phyloP scores from a whole-genome alignment of 768 basidiomycete genomes.

The Termitomyces sp. region DNA sequence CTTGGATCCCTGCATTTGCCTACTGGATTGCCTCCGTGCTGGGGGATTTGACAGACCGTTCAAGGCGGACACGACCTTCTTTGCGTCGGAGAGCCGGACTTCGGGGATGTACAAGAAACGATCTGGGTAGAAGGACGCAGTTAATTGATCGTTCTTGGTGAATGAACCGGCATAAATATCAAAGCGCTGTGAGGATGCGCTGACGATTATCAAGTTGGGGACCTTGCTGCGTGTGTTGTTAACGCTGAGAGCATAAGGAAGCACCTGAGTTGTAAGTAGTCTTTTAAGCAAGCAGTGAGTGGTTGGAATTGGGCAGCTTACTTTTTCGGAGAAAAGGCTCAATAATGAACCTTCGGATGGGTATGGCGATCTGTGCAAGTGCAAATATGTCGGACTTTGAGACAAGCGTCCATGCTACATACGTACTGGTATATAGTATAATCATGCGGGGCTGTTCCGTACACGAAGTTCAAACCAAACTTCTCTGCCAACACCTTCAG shows the following conservation, averaged over 20 bases:
- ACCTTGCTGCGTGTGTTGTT: constrained; percentile 61
- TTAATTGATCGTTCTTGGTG: constrained; percentile 79
- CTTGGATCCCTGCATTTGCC: constrained; percentile 24
- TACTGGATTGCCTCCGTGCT: constrained; percentile 18
- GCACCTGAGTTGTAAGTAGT: constrained; percentile 31
- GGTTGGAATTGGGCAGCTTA: constrained; percentile 17
- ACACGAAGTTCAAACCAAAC: constrained; percentile 62
- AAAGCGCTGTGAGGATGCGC: constrained; percentile 65
- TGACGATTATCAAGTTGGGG: constrained; percentile 62
- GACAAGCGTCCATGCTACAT: constrained; percentile 15
- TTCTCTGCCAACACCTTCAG: constrained; percentile 47
- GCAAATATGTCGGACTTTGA: constrained; percentile 4
- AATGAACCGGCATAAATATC: constrained; percentile 68
- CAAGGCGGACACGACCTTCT: constrained; percentile 47
- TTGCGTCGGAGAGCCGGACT: constrained; percentile 49
- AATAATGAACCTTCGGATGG: constrained; percentile 60
- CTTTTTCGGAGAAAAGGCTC: constrained; percentile 52
- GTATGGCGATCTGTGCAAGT: constrained; percentile 47
- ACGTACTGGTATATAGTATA: constrained; percentile 67
- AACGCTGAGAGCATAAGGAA: constrained; percentile 52
- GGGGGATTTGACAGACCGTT: constrained; percentile 32
- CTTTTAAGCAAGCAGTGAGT: neutral
- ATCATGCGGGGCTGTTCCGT: constrained; percentile 75
- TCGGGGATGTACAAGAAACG: constrained; percentile 59
- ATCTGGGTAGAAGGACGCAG: constrained; percentile 68